phyloP scores from a whole-genome alignment of 257 asterid genomes.

The Solanum virginianum region DNA sequence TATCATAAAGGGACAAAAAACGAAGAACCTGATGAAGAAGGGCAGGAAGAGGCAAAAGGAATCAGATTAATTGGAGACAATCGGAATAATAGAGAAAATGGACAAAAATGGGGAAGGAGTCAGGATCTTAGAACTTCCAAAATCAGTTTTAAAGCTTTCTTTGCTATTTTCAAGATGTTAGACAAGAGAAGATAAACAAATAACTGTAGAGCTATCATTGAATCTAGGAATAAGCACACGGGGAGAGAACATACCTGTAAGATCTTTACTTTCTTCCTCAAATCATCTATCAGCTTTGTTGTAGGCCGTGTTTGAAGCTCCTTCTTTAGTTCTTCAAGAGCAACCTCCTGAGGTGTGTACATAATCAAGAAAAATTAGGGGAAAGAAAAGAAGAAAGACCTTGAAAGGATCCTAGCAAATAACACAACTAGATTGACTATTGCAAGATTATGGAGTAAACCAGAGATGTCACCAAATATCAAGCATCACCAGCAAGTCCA shows the following conservation, averaged over 20 bases:
- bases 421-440: not conserved
- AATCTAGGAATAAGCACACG: not conserved
- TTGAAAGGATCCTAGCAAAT: not conserved
- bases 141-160: not conserved
- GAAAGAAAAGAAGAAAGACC: not conserved
- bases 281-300: conserved; percentile 72
- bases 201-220: not conserved
- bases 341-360: conserved; percentile 42
- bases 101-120: not conserved
- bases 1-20: not conserved
- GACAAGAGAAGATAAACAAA: not conserved
- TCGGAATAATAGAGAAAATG: not conserved
- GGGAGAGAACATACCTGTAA: conserved; percentile 48
- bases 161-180: not conserved
- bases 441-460: not conserved
- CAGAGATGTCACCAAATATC: not conserved
- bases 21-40: not conserved
- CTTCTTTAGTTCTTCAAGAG: conserved; percentile 66
- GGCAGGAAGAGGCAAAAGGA: not conserved
- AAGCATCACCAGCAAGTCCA: not conserved
- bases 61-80: not conserved
- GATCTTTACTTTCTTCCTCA: conserved; percentile 87
- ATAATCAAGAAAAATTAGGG: not conserved
- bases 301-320: conserved; percentile 90
- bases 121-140: not conserved